Evolutionary conservation across 2,329 filamentous ascomycete species (phyloP), one percentile per base, ranked within the genome.

Genomic region (Diplodia seriata): DNA sequence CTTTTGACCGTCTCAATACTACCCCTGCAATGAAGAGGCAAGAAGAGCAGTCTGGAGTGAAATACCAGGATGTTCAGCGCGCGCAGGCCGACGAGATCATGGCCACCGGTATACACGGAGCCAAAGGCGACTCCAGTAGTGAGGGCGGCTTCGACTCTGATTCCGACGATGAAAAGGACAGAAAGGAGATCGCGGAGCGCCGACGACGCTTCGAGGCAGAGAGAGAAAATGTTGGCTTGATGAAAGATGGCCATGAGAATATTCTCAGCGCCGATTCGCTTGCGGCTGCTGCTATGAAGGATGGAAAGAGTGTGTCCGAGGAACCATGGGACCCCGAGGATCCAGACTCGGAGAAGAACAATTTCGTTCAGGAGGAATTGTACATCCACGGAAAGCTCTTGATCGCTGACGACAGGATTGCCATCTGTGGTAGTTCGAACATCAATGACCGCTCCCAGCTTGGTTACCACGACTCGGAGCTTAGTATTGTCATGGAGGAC

Each of bases 311-410:
- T 84, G 79, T 87, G 74, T 85, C 84, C 3, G 89, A 92, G 11
- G 92, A 96, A 77, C 74, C 81, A 0, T 97, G 93, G 91, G 90
- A 94, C 18, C 90, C 91, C 18, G 83, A 84, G 0, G 81, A 90
- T 3, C 81, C 88, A 0, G 87, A 94, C 72, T 86, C 87, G 1
- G 95, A 98, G 78, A 90, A 93, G 68, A 86, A 90, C 66, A 92
- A 96, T 76, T 96, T 95, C 83, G 90, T 98, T 69, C 94, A 97
- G 76, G 95, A 99, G 77, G 94, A 99, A 78, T 86, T 98, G 1
- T 99, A 99, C 77, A 90, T 98, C 57, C 95, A 99, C 78, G 91
- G 89, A 33, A 99, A 98, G 81, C 85, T 97, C 66, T 85, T 95
- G 72, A 94, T 97, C 72, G 91, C 90, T 1, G 94, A 98, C 76